phyloP scores from a whole-genome alignment of 768 basidiomycete genomes.

The Leccinum subtestaceum region DNA sequence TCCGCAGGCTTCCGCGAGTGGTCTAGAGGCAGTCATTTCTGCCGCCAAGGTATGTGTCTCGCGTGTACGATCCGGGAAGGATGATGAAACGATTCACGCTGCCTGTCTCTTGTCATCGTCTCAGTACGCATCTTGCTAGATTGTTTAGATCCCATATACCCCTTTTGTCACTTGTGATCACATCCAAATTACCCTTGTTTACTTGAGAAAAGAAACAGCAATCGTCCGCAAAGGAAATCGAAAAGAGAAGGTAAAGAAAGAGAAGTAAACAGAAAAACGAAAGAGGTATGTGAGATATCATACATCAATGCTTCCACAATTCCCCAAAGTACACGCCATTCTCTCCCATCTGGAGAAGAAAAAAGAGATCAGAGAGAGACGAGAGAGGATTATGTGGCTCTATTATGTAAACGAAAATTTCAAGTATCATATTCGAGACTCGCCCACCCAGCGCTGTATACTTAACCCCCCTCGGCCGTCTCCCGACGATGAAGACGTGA shows the following conservation, averaged over 20 bases:
- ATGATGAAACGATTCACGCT: not conserved
- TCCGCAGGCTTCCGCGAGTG: slow-evolving; percentile 29
- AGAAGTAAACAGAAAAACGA: not conserved
- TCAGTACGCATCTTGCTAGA: slow-evolving; percentile 21
- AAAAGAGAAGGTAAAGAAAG: not conserved
- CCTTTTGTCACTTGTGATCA: not conserved
- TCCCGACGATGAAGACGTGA: slow-evolving; percentile 43
- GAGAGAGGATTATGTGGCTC: slow-evolving; percentile 1
- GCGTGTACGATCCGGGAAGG: not conserved
- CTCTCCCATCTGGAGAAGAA: not conserved
- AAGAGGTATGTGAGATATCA: slow-evolving; percentile 25
- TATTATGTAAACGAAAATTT: slow-evolving; percentile 15
- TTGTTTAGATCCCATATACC: not conserved
- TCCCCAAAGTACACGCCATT: slow-evolving; percentile 12
- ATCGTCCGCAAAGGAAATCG: not conserved
- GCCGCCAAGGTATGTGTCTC: slow-evolving; percentile 22
- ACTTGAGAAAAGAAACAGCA: slow-evolving; percentile 4
- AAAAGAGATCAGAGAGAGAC: not conserved
- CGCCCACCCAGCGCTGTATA: slow-evolving; percentile 9
- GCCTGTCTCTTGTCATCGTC: not conserved
- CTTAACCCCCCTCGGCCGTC: slow-evolving; percentile 37
- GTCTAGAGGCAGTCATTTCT: slow-evolving; percentile 30
- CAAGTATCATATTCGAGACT: slow-evolving; percentile 16
- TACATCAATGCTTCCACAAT: slow-evolving; percentile 31
- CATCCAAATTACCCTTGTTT: slow-evolving; percentile 10